A percentile compares a stretch with the other conserved stretches of the same genome.
Conservation (phyloP, 2,329 filamentous ascomycete species). For the Penicillium sp. region DNA sequence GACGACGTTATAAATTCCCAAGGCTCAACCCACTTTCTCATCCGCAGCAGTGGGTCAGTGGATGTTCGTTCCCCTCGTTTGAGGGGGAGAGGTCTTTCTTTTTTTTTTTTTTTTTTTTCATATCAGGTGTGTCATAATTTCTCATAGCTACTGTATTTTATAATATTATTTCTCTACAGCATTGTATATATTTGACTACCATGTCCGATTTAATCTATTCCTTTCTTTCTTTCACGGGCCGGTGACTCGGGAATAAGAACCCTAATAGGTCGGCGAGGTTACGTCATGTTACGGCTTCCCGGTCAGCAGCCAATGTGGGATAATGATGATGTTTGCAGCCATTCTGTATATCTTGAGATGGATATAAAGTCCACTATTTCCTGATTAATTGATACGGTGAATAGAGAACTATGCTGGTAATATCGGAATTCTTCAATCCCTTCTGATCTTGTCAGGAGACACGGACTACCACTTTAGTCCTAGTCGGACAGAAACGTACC, state of each 20-base stretch:
- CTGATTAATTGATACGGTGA: no score
- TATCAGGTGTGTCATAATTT: not conserved
- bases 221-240: constrained; percentile 15
- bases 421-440: not conserved
- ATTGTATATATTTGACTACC: no score
- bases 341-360: not conserved
- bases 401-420: no score
- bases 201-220: not conserved
- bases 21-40: constrained; percentile 36
- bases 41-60: constrained; percentile 34
- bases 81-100: constrained; percentile 8
- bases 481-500: not conserved
- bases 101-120: not conserved
- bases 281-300: constrained; percentile 29
- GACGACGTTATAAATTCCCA: constrained; percentile 37
- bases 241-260: constrained; percentile 21
- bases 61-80: constrained; percentile 27
- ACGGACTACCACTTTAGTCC: not conserved
- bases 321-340: constrained; percentile 21
- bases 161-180: no score
- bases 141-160: not conserved
- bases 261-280: constrained; percentile 16
- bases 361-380: not conserved
- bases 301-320: constrained; percentile 9
- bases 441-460: not conserved